phyloP scores from a whole-genome alignment of 2,329 filamentous ascomycete species.

The Colletotrichum tofieldiae region DNA sequence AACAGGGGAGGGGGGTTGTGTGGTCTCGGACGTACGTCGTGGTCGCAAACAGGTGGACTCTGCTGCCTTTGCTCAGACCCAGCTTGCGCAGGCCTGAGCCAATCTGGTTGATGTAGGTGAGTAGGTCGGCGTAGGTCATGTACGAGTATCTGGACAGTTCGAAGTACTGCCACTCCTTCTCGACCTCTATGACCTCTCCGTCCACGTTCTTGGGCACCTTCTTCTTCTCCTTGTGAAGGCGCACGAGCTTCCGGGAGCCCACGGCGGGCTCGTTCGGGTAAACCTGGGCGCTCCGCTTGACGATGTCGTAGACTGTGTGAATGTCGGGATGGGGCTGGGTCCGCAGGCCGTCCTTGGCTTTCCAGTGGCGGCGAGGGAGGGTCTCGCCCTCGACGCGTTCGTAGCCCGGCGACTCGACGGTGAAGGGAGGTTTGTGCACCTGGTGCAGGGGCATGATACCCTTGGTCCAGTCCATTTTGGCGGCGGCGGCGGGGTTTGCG shows the following conservation, averaged over 20 bases:
- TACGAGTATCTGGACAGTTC: slow-evolving; percentile 86
- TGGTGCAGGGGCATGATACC: slow-evolving; percentile 69
- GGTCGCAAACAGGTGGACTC: slow-evolving; percentile 85
- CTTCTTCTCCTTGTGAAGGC: slow-evolving; percentile 87
- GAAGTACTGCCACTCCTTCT: slow-evolving; percentile 93
- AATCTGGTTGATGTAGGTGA: slow-evolving; percentile 77
- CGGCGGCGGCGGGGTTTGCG: background rate
- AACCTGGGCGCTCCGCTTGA: slow-evolving; percentile 76
- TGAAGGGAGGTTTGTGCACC: slow-evolving; percentile 81
- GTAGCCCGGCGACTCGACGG: slow-evolving; percentile 79
- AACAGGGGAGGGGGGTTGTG: slow-evolving; percentile 8
- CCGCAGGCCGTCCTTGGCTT: slow-evolving; percentile 79
- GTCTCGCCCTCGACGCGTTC: slow-evolving; percentile 85
- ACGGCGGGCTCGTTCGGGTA: slow-evolving; percentile 77
- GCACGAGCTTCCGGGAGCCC: slow-evolving; percentile 81
- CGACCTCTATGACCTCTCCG: slow-evolving; percentile 83
- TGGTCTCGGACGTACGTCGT: slow-evolving; percentile 72
- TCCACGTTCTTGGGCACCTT: slow-evolving; percentile 92
- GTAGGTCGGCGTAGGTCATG: slow-evolving; percentile 85
- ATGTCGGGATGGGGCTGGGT: slow-evolving; percentile 78
- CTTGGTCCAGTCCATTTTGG: slow-evolving; percentile 56
- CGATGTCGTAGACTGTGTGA: slow-evolving; percentile 84
- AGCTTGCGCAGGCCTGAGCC: slow-evolving; percentile 83
- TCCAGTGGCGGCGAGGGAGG: slow-evolving; percentile 82
- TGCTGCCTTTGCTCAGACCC: slow-evolving; percentile 53